These are phyloP conservation scores for Neurospora crassa DNA, from an alignment of 2,329 filamentous ascomycete genomes.

Conservation along the genomic window DNA sequence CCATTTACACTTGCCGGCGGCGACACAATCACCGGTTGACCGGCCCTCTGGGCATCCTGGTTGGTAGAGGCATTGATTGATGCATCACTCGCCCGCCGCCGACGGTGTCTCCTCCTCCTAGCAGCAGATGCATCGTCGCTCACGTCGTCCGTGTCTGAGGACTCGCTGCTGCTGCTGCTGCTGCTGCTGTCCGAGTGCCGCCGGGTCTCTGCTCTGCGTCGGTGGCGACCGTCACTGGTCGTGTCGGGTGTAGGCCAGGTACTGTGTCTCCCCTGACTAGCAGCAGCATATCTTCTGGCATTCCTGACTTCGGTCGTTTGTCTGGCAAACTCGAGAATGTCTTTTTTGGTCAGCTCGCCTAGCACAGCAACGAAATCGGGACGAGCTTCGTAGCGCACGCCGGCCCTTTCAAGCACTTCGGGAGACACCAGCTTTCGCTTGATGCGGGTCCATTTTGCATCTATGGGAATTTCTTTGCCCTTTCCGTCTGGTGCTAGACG, in stretches of 20 bases:
- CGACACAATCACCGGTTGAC: conserved; percentile 33
- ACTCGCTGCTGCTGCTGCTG: conserved; percentile 15
- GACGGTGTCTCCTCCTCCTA: conserved; percentile 1
- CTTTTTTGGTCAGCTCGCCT: conserved; percentile 40
- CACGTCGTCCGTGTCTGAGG: conserved; percentile 20
- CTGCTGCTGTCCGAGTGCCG: conserved; percentile 7
- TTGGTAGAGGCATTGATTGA: conserved; percentile 6
- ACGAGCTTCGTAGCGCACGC: conserved; percentile 50
- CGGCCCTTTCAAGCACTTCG: conserved; percentile 44
- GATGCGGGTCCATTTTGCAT: conserved; percentile 52
- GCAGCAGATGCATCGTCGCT: conserved; percentile 20
- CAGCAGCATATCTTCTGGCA: conserved; percentile 23
- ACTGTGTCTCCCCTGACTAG: conserved; percentile 8
- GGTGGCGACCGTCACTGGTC: conserved; percentile 11
- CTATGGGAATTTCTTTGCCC: conserved; percentile 45
- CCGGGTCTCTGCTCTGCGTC: conserved; percentile 5
- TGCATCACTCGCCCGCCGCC: not conserved
- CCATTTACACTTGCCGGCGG: conserved; percentile 21
- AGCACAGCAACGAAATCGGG: conserved; percentile 52
- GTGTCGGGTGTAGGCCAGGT: conserved; percentile 8
- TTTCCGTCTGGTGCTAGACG: conserved; percentile 46
- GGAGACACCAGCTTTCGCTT: conserved; percentile 45
- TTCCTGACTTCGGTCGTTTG: conserved; percentile 38
- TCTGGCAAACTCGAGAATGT: conserved; percentile 43
- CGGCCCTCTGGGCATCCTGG: conserved; percentile 21